Evolutionary conservation across 176 grass and related monocot genomes (phyloP), one percentile per base, ranked within the genome.

Genomic region (Ananas comosus): DNA sequence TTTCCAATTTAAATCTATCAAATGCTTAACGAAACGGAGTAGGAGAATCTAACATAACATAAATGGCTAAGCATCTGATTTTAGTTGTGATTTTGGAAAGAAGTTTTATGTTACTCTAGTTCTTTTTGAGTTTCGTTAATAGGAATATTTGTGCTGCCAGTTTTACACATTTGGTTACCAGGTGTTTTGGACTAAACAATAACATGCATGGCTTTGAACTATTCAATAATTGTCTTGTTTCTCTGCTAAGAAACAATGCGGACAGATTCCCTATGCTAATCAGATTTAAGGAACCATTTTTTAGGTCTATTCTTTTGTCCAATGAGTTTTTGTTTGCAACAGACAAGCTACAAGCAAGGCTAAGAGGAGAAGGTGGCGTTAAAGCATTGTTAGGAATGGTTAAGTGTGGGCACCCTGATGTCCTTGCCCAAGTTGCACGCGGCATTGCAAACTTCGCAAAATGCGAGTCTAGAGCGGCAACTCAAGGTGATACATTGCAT

Each of bases 371-470:
- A 94, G 90, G 95, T 78, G 95, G 90, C 29, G 91, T 99, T 57
- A 99, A 94, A 88, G 90, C 95, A 68, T 91, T 99, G 70, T 76
- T 99, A 70, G 95, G 95, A 76, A 99, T 99, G 90, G 95, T 99
- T 53, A 91, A 79, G 67, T 99, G 90, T 9, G 90, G 95, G 54
- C 95, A 99, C 48, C 90, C 90, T 65, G 95, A 99, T 91, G 95
- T 99, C 52, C 90, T 99, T 84, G 85, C 90, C 33, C 95, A 99
- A 88, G 90, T 99, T 72, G 95, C 95, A 65, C 95, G 95, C 80
- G 95, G 95, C 57, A 94, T 99, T 77, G 95, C 95, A 67, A 99
- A 99, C 82, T 99, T 99, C 72, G 90, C 95, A 48, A 99, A 99
- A 73, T 99, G 95, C 64, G 95, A 99, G 70, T 99, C 95, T 63